Evolutionary conservation across 306 rosid genomes (phyloP).

Genomic region (Rosa multiflora): DNA sequence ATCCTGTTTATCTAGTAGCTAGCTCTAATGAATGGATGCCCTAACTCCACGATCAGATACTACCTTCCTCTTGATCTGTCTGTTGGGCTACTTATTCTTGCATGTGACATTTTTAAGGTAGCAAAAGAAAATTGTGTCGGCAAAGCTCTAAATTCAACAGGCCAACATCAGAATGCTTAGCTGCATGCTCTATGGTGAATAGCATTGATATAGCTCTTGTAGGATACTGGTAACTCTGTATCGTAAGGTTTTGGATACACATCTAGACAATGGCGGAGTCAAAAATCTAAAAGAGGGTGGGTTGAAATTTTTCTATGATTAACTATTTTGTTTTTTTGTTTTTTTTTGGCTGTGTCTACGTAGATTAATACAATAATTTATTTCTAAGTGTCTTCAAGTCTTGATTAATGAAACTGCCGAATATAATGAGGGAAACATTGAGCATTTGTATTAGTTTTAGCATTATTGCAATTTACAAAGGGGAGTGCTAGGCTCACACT

Average conservation of each 20-base stretch:
- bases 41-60: constrained; percentile 32
- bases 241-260: not conserved
- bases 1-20: constrained; percentile 11
- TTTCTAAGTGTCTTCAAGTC: no score
- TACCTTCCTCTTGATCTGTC: constrained; percentile 13
- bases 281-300: no score
- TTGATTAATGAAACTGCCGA: no score
- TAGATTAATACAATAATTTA: no score
- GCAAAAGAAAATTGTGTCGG: constrained; percentile 15
- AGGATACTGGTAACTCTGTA: not conserved
- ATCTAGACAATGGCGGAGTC: not conserved
- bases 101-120: constrained; percentile 18
- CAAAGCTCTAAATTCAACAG: not conserved
- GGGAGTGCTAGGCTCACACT: no score
- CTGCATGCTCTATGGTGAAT: not conserved
- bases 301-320: no score
- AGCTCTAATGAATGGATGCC: constrained; percentile 38
- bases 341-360: no score
- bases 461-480: no score
- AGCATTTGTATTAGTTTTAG: no score
- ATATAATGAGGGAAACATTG: no score
- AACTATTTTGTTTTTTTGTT: no score
- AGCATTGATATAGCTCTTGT: not conserved
- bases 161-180: not conserved
- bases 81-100: not conserved